Evolutionary conservation across 2,329 filamentous ascomycete genomes (phyloP), one percentile per base, ranked within the genome.

Genomic region (Aureobasidium sp.): DNA sequence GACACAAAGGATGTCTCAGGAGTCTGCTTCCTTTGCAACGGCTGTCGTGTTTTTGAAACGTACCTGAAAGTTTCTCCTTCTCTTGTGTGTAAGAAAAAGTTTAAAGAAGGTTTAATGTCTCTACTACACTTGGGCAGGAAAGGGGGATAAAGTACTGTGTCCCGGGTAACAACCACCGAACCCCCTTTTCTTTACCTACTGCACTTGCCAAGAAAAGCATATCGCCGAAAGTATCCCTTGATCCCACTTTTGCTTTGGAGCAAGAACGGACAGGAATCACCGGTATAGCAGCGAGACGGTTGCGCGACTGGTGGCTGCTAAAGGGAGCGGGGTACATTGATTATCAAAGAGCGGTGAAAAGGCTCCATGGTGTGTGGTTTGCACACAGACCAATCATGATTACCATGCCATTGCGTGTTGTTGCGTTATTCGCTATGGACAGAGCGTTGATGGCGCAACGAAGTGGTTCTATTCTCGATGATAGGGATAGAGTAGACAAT

Each of bases 361-460:
- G 27, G 5, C 27, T 29, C 27, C 27, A 6, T 29, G 27, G 27
- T 29, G 27, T 29, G 27, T 29, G 33, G 8, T 37, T 6, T 8
- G 45, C 17, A 54, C 50, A 54, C 50, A 40, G 50, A 42, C 50
- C 50, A 54, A 54, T 48, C 45, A 48, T 33, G 31, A 33, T 33
- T 33, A 48, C 42, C 50, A 54, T 42, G 50, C 50, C 50, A 54
- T 54, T n/a, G 50, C 50, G 50, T 54, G 50, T 29, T 35, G 24
- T 22, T 33, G 31, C 9, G 19, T 9, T 52, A 37, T 37, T 17
- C 9, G 39, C 17, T 40, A 40, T 40, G 39, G 31, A 17, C 19
- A 9, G 35, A 12, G 14, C 14, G 35, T 12, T 15, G n/a, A 40
- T 42, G 50, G 50, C 49, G 33, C 31, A 22, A 44, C 22, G 40